Evolutionary conservation across 2,329 filamentous ascomycete species (phyloP).

Genomic region (Madurella fahalii): DNA sequence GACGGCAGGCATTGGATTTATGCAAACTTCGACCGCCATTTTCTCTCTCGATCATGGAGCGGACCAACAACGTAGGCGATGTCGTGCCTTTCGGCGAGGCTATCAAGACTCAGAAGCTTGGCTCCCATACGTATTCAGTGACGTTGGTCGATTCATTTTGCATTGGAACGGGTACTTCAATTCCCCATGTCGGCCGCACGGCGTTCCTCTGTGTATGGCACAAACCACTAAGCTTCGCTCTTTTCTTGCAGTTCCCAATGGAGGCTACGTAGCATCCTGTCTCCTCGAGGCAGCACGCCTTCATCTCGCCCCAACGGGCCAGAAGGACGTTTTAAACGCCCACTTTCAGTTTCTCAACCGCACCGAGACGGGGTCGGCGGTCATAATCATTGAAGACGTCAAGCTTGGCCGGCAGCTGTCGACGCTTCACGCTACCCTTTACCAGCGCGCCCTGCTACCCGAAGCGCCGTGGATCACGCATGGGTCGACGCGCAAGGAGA

Average conservation of each 20-base stretch:
- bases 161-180: conserved; percentile 25
- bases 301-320: conserved; percentile 33
- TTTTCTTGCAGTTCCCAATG: conserved; percentile 38
- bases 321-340: conserved; percentile 37
- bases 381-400: conserved; percentile 38
- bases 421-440: conserved; percentile 40
- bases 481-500: conserved; percentile 28
- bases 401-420: conserved; percentile 41
- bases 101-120: conserved; percentile 21
- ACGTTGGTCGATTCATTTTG: conserved; percentile 24
- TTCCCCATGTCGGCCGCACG: too few species aligned
- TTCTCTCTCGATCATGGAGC: background rate
- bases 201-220: background rate
- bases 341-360: conserved; percentile 42
- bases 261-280: conserved; percentile 42
- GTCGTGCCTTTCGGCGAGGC: conserved; percentile 24
- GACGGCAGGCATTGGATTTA: too few species aligned
- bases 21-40: too few species aligned
- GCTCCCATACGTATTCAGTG: conserved; percentile 24
- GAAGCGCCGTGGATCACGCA: conserved; percentile 35
- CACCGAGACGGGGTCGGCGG: conserved; percentile 35
- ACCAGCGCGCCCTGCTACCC: conserved; percentile 35
- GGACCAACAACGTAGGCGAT: background rate
- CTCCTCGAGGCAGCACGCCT: conserved; percentile 35
- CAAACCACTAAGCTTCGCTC: background rate